Percentiles rank a stretch among this genome's conserved stretches.
phyloP scores from a whole-genome alignment of 2,329 filamentous ascomycete genomes.

The Fusarium sp. region DNA sequence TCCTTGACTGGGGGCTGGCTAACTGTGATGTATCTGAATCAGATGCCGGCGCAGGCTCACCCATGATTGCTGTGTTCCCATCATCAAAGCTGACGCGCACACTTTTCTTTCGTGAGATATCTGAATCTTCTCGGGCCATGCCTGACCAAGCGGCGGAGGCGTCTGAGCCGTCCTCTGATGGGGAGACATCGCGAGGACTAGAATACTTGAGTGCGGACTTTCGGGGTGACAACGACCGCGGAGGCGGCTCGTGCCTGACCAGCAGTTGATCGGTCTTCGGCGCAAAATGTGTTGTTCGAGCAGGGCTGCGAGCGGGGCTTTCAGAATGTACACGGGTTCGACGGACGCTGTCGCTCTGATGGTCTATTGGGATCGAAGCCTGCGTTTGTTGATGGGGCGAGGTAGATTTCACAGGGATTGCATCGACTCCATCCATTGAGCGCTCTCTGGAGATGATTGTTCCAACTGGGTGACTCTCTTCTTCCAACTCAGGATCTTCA shows the following conservation, averaged over 20 bases:
- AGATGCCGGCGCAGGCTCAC: conserved; percentile 55
- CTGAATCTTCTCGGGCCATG: conserved; percentile 52
- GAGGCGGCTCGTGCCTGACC: conserved; percentile 74
- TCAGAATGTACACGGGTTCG: conserved; percentile 58
- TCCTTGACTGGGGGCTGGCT: conserved; percentile 52
- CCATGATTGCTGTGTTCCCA: conserved; percentile 65
- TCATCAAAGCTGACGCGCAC: conserved; percentile 85
- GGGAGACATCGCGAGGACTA: conserved; percentile 64
- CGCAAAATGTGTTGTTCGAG: conserved; percentile 74
- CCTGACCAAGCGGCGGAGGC: conserved; percentile 49
- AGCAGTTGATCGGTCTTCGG: conserved; percentile 64
- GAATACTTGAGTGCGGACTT: conserved; percentile 79
- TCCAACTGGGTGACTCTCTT: conserved; percentile 32
- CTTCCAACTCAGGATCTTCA: conserved; percentile 58
- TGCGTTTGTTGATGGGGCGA: conserved; percentile 6
- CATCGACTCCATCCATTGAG: conserved; percentile 47
- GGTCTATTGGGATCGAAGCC: conserved; percentile 7
- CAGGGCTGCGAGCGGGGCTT: conserved; percentile 76
- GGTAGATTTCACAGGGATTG: conserved; percentile 48
- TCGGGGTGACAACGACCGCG: conserved; percentile 77
- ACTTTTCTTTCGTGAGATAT: conserved; percentile 67
- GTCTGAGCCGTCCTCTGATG: conserved; percentile 62
- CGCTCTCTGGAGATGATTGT: conserved; percentile 9
- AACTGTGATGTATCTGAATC: conserved; percentile 55
- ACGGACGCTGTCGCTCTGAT: conserved; percentile 32